Evolutionary conservation across 768 basidiomycete species (phyloP).

Genomic region (Agrocybe chaxingu): DNA sequence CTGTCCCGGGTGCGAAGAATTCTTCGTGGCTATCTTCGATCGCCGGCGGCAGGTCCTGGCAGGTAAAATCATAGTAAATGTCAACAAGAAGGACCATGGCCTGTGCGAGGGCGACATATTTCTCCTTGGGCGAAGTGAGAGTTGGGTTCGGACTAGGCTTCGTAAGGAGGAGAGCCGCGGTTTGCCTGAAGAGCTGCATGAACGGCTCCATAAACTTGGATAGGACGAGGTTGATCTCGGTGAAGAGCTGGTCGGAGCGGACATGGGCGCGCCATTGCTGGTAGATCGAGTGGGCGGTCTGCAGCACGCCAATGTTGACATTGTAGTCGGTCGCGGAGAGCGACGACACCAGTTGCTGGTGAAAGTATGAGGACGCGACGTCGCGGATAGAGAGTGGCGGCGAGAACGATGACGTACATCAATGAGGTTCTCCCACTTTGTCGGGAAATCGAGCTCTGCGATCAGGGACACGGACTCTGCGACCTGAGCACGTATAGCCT

Average conservation of each 20-base stretch:
- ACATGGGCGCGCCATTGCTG: slow-evolving; percentile 89
- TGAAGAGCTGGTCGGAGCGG: slow-evolving; percentile 81
- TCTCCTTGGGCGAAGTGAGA: slow-evolving; percentile 31
- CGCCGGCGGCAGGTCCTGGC: slow-evolving; percentile 91
- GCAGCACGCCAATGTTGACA: slow-evolving; percentile 84
- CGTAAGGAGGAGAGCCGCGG: slow-evolving; percentile 50
- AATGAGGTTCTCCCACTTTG: slow-evolving; percentile 83
- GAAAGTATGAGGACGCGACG: neutral
- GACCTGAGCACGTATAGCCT: slow-evolving; percentile 75
- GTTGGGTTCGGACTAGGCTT: slow-evolving; percentile 31
- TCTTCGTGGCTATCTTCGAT: slow-evolving; percentile 85
- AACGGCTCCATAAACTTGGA: slow-evolving; percentile 81
- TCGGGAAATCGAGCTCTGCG: slow-evolving; percentile 89
- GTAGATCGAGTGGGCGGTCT: slow-evolving; percentile 97
- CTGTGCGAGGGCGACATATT: slow-evolving; percentile 58
- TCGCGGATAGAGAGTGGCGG: neutral
- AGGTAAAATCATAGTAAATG: slow-evolving; percentile 91
- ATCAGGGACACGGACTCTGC: slow-evolving; percentile 92
- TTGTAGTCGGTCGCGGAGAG: slow-evolving; percentile 80
- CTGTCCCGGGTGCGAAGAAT: slow-evolving; percentile 71
- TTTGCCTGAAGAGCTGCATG: slow-evolving; percentile 75
- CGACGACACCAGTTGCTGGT: slow-evolving; percentile 84
- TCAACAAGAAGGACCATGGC: slow-evolving; percentile 77
- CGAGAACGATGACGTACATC: slow-evolving; percentile 57
- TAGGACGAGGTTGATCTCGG: slow-evolving; percentile 90